Evolutionary conservation across 2,329 filamentous ascomycete species (phyloP).

Genomic region (Eutypa lata): DNA sequence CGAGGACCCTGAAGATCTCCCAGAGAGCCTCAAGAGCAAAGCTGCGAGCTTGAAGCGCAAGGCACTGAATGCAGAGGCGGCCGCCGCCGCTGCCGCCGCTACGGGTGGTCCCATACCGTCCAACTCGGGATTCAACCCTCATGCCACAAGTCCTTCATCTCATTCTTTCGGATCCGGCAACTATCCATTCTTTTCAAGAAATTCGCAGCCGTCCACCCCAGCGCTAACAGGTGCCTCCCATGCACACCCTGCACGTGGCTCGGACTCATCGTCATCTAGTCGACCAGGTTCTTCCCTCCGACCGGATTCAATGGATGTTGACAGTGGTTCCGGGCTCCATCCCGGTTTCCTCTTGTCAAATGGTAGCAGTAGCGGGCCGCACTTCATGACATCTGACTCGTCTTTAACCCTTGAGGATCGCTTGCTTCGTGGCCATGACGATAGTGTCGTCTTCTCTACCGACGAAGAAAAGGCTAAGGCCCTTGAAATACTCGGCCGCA

Average conservation of each 20-base stretch:
- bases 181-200: constrained; percentile 32
- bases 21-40: constrained; percentile 77
- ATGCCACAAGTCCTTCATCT: constrained; percentile 31
- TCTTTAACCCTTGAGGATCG: constrained; percentile 47
- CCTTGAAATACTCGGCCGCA: constrained; percentile 50
- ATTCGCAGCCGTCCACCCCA: constrained; percentile 35
- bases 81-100: constrained; percentile 34
- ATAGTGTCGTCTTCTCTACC: constrained; percentile 42
- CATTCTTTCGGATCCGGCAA: constrained; percentile 30
- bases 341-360: constrained; percentile 39
- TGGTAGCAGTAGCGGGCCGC: constrained; percentile 35
- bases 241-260: constrained; percentile 29
- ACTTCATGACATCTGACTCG: constrained; percentile 37
- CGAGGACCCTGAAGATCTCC: constrained; percentile 85
- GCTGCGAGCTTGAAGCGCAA: constrained; percentile 72
- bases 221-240: constrained; percentile 31
- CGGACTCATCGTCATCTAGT: constrained; percentile 32
- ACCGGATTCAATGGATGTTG: constrained; percentile 38
- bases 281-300: constrained; percentile 28
- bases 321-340: constrained; percentile 34
- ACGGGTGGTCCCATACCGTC: constrained; percentile 15
- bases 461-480: constrained; percentile 47
- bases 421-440: constrained; percentile 45
- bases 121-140: constrained; percentile 16
- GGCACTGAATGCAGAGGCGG: constrained; percentile 56